phyloP scores from a whole-genome alignment of 768 basidiomycete species.

The Hypholoma fasciculare region DNA sequence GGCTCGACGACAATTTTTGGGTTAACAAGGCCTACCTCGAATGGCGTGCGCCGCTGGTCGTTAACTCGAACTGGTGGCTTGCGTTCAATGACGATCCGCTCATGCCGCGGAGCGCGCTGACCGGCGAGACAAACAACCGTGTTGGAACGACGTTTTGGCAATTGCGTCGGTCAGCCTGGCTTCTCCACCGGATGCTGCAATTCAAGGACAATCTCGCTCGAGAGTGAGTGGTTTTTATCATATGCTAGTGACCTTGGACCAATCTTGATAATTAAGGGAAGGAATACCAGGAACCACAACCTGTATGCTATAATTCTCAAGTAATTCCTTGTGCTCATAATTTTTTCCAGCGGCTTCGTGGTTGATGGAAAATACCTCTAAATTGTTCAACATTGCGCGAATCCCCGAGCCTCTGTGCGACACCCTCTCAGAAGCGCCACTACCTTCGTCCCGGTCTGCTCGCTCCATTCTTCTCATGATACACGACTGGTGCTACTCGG shows the following conservation, averaged over 20 bases:
- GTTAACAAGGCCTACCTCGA: slow-evolving; percentile 83
- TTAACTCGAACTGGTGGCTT: slow-evolving; percentile 98
- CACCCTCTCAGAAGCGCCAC: slow-evolving; percentile 49
- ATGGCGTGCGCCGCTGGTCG: slow-evolving; percentile 79
- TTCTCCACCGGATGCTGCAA: slow-evolving; percentile 67
- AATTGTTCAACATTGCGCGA: slow-evolving; percentile 77
- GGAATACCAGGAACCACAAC: slow-evolving; percentile 64
- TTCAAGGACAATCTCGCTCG: slow-evolving; percentile 64
- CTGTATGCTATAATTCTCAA: slow-evolving; percentile 38
- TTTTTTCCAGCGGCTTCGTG: slow-evolving; percentile 49
- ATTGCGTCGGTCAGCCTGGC: slow-evolving; percentile 80
- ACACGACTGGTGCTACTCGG: slow-evolving; percentile 77
- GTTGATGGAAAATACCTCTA: slow-evolving; percentile 56
- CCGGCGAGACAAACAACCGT: slow-evolving; percentile 35
- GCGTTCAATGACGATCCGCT: slow-evolving; percentile 73
- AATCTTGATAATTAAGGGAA: not conserved
- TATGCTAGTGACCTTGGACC: not conserved
- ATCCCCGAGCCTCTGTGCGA: slow-evolving; percentile 73
- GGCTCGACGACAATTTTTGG: slow-evolving; percentile 96
- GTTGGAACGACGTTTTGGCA: slow-evolving; percentile 77
- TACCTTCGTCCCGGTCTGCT: slow-evolving; percentile 44
- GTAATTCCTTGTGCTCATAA: not conserved
- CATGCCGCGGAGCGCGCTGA: slow-evolving; percentile 48
- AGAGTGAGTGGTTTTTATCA: slow-evolving; percentile 45
- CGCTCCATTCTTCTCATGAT: slow-evolving; percentile 68